phyloP scores from a whole-genome alignment of 805 yeast species.

The Teunomyces panamensis region DNA sequence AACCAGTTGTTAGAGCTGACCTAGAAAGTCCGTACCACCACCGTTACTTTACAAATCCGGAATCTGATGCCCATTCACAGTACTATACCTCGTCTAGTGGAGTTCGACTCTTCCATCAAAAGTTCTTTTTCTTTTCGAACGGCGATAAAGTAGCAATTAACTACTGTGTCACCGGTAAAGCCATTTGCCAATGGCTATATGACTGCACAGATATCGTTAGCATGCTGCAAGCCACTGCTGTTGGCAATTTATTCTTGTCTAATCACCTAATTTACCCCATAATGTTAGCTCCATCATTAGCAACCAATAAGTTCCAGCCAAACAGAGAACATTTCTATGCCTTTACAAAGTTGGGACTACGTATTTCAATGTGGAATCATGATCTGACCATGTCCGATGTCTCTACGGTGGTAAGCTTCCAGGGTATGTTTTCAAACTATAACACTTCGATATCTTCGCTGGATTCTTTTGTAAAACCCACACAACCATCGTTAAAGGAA shows the following conservation, averaged over 20 bases:
- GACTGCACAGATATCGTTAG: constrained; percentile 79
- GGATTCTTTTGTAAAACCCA: background rate
- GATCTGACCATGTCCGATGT: background rate
- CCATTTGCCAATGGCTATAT: constrained; percentile 81
- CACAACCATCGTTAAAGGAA: constrained; percentile 25
- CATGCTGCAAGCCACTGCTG: constrained; percentile 48
- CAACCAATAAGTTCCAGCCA: constrained; percentile 9
- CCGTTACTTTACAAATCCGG: constrained; percentile 81
- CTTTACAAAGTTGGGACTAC: background rate
- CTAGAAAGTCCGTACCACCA: constrained; percentile 67
- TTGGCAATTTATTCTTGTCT: constrained; percentile 50
- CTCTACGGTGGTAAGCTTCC: background rate
- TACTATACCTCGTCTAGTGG: constrained; percentile 71
- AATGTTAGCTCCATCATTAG: constrained; percentile 30
- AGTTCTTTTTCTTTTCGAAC: constrained; percentile 23
- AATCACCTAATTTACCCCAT: constrained; percentile 48
- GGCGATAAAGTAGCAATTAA: constrained; percentile 22
- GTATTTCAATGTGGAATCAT: background rate
- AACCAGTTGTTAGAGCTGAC: background rate
- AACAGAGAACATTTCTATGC: background rate
- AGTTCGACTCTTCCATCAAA: constrained; percentile 52
- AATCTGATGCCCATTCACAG: constrained; percentile 76
- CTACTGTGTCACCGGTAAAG: constrained; percentile 69
- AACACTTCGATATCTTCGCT: background rate
- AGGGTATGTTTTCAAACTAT: background rate